These are phyloP conservation scores for Chlorella sp. DNA, from an alignment of 139 green algal species.

Conservation along the genomic window DNA sequence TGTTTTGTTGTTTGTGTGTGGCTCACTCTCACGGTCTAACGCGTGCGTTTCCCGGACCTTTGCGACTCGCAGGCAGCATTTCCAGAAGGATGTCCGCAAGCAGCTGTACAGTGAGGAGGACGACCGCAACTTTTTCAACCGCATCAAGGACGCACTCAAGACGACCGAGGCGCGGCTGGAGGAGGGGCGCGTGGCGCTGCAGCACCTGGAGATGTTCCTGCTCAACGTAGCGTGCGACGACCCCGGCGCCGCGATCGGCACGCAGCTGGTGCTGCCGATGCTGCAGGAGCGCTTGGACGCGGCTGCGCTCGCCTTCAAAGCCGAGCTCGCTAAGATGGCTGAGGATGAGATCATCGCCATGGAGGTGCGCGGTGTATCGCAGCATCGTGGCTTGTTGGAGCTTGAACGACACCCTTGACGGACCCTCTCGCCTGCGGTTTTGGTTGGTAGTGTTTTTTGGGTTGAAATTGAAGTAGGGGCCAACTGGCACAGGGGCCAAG, in stretches of 20 bases:
- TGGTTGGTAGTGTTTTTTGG: too few species aligned
- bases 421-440: too few species aligned
- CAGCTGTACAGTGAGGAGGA: conserved; percentile 78
- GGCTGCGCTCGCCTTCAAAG: not conserved
- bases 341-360: conserved; percentile 70
- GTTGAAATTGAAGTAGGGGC: too few species aligned
- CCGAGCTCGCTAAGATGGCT: conserved; percentile 27
- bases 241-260: conserved; percentile 52
- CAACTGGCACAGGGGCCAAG: too few species aligned
- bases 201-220: conserved; percentile 71
- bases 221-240: conserved; percentile 81
- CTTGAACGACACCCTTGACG: too few species aligned
- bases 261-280: conserved; percentile 63
- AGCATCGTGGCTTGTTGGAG: too few species aligned
- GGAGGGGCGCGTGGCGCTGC: conserved; percentile 60
- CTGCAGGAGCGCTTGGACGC: conserved; percentile 29
- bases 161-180: conserved; percentile 55
- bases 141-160: conserved; percentile 27
- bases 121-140: conserved; percentile 66
- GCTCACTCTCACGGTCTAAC: too few species aligned
- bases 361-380: too few species aligned
- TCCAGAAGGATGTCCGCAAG: conserved; percentile 68
- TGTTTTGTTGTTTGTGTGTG: too few species aligned
- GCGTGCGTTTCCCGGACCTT: too few species aligned
- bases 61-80: too few species aligned